Percentiles rank a stretch among this genome's conserved stretches.
Conservation (phyloP, 768 basidiomycete genomes). For the Boletellus emodensis region DNA sequence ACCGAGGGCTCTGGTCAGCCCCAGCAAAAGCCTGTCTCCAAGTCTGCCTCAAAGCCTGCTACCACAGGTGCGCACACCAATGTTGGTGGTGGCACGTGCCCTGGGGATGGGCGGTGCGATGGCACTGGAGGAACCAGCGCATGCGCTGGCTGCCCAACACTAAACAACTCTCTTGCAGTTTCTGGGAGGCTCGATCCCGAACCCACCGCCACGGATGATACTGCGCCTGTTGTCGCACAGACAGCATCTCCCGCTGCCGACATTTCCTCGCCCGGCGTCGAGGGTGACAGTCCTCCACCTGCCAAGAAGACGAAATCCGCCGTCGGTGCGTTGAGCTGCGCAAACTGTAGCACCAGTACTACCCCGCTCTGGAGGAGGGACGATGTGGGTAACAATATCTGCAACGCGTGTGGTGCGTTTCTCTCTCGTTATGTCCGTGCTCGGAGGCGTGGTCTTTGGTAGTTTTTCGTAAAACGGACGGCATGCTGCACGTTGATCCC, state of each 20-base stretch:
- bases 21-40: constrained; percentile 26
- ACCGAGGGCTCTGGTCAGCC: constrained; percentile 22
- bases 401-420: constrained; percentile 87
- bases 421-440: constrained; percentile 24
- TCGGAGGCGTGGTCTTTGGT: constrained; percentile 18
- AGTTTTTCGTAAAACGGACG: constrained; percentile 22
- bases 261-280: constrained; percentile 32
- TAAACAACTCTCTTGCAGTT: constrained; percentile 74
- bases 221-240: constrained; percentile 14
- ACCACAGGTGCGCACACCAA: constrained; percentile 31
- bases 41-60: constrained; percentile 25
- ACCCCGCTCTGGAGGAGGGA: constrained; percentile 90
- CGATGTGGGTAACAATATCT: constrained; percentile 88
- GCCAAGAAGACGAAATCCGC: constrained; percentile 35
- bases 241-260: constrained; percentile 30
- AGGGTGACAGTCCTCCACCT: constrained; percentile 29
- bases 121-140: constrained; percentile 92
- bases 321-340: constrained; percentile 78
- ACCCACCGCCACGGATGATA: constrained; percentile 24
- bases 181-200: constrained; percentile 40
- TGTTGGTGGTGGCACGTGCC: constrained; percentile 71
- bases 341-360: constrained; percentile 85
- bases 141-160: constrained; percentile 95
- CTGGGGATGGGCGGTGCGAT: constrained; percentile 96
- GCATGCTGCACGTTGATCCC: constrained; percentile 20